A percentile compares a stretch with the other conserved stretches of the same genome.
These are phyloP conservation scores for Didymella arachidicola DNA, from an alignment of 2,329 filamentous ascomycete genomes.

Conservation along the genomic window DNA sequence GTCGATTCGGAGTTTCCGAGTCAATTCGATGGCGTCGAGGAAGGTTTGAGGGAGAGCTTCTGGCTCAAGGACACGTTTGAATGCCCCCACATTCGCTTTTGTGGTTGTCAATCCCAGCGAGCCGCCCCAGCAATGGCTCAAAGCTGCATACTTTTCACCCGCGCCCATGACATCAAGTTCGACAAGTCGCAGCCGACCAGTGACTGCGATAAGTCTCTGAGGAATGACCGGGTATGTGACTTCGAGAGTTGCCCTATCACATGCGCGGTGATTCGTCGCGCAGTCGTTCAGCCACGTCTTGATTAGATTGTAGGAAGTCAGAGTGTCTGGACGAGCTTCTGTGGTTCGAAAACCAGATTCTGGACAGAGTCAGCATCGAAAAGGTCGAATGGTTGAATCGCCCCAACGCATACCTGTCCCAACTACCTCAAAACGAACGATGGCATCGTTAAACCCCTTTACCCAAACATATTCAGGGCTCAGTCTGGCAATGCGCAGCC, in stretches of 20 bases:
- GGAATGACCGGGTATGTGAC: not conserved
- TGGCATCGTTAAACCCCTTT: not conserved
- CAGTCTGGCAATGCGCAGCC: slow-evolving; percentile 1
- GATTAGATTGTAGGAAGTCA: not conserved
- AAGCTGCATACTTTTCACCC: not conserved
- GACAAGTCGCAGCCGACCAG: not conserved
- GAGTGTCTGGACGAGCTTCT: not conserved
- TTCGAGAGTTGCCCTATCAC: not conserved
- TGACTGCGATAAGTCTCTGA: not conserved
- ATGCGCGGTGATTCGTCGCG: not conserved
- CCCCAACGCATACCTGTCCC: not conserved
- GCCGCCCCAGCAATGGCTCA: not conserved
- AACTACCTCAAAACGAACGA: not conserved
- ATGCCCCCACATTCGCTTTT: not conserved
- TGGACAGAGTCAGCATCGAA: not conserved
- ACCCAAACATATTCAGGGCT: not conserved
- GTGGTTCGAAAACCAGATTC: not conserved
- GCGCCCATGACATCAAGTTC: not conserved
- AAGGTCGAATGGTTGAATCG: not conserved
- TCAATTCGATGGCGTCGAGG: not conserved
- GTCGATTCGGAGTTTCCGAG: not conserved
- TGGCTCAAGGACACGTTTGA: not conserved
- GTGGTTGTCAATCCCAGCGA: not conserved
- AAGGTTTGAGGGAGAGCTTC: not conserved
- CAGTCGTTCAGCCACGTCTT: not conserved